phyloP scores from a whole-genome alignment of 495 filamentous ascomycete species.

The Thermochaetoides thermophila region DNA sequence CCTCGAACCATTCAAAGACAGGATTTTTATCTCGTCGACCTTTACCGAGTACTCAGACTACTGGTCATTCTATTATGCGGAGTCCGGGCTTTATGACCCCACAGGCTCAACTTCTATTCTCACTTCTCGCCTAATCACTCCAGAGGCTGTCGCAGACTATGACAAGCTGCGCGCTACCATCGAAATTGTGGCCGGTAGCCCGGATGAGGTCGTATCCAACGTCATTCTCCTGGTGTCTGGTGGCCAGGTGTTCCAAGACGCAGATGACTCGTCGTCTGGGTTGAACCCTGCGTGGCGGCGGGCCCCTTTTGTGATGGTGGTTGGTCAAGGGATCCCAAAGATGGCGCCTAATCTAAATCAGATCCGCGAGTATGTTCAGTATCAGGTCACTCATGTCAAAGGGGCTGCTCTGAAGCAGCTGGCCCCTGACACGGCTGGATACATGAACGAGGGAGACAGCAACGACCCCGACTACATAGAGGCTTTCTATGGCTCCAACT shows the following conservation, averaged over 20 bases:
- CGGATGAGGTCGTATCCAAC: conserved; percentile 3
- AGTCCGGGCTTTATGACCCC: conserved; percentile 3
- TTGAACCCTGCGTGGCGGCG: conserved; percentile 4
- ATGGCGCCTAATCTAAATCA: background rate
- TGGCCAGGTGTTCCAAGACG: conserved; percentile 3
- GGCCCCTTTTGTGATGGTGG: conserved; percentile 1
- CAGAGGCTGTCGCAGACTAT: conserved; percentile 2
- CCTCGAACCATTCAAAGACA: conserved; percentile 3
- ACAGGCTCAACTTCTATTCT: conserved; percentile 1
- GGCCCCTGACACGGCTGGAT: conserved; percentile 23
- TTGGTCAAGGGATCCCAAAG: conserved; percentile 2
- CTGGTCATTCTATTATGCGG: conserved; percentile 6
- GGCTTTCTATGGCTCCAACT: conserved; percentile 40
- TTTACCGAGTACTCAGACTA: conserved; percentile 5
- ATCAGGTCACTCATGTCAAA: conserved; percentile 1
- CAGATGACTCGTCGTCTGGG: conserved; percentile 1
- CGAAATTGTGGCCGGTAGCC: conserved; percentile 1
- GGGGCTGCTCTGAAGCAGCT: conserved; percentile 5
- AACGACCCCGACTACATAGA: conserved; percentile 43
- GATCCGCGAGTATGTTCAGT: background rate
- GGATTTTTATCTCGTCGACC: background rate
- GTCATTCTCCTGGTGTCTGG: conserved; percentile 5
- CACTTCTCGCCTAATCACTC: conserved; percentile 1
- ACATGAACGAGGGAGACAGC: conserved; percentile 36
- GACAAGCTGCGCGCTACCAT: conserved; percentile 1